phyloP scores from a whole-genome alignment of 805 yeast species.

The Komagataella kurtzmanii region DNA sequence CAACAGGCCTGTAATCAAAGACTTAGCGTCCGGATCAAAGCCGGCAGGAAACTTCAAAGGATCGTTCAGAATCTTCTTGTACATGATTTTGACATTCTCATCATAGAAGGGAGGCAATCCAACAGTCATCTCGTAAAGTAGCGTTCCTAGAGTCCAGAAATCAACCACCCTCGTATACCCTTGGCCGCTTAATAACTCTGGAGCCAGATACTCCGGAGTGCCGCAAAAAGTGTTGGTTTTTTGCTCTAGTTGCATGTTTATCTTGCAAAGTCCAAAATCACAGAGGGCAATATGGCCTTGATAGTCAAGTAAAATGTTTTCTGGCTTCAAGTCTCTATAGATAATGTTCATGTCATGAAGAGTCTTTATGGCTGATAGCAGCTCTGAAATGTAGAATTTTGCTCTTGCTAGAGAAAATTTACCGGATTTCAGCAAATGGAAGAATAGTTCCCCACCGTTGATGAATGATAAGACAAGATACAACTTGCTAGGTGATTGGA shows the following conservation, averaged over 20 bases:
- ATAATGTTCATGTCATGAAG: constrained; percentile 85
- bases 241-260: constrained; percentile 85
- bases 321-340: constrained; percentile 93
- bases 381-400: constrained; percentile 88
- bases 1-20: constrained; percentile 58
- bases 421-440: constrained; percentile 86
- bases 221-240: constrained; percentile 91
- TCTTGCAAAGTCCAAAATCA: constrained; percentile 93
- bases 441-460: constrained; percentile 94
- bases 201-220: constrained; percentile 95
- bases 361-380: constrained; percentile 85
- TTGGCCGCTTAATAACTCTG: constrained; percentile 80
- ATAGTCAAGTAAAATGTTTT: constrained; percentile 84
- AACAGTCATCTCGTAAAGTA: constrained; percentile 90
- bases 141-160: constrained; percentile 97
- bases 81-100: constrained; percentile 87
- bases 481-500: constrained; percentile 93
- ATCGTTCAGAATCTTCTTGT: constrained; percentile 81
- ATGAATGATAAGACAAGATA: constrained; percentile 86
- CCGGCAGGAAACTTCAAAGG: constrained; percentile 82
- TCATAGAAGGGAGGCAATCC: constrained; percentile 97
- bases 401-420: constrained; percentile 80
- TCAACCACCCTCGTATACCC: constrained; percentile 95
- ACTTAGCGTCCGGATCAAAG: constrained; percentile 78
- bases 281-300: constrained; percentile 97